Evolutionary conservation across 2,329 filamentous ascomycete genomes (phyloP).

Genomic region (Samsoniella hepiali): DNA sequence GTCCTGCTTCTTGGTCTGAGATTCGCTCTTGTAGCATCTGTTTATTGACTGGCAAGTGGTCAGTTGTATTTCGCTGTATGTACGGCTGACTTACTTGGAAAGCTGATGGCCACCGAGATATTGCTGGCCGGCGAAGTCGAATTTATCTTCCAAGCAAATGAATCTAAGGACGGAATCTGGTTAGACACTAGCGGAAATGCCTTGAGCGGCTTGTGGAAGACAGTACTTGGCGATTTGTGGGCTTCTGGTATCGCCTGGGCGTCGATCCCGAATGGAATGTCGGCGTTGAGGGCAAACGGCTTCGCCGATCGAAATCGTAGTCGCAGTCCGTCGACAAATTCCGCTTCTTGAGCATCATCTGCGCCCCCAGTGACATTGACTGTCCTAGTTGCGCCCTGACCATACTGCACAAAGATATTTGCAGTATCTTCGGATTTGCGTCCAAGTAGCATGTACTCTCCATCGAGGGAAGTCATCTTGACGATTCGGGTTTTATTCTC

Average conservation of each 20-base stretch:
- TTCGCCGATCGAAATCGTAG: constrained; percentile 18
- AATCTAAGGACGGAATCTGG: neutral
- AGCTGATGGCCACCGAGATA: neutral
- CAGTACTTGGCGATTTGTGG: neutral
- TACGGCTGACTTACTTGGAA: neutral
- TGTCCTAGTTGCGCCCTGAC: constrained; percentile 30
- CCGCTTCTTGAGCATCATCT: constrained; percentile 24
- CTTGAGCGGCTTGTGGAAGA: neutral
- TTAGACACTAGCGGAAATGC: neutral
- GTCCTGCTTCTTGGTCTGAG: neutral
- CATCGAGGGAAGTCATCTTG: constrained; percentile 31
- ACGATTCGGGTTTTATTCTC: constrained; percentile 32
- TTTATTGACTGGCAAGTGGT: neutral
- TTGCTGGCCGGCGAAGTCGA: neutral
- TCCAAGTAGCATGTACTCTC: constrained; percentile 32
- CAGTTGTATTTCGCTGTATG: neutral
- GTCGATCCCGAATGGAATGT: constrained; percentile 1
- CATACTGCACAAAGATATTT: constrained; percentile 35
- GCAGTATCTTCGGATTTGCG: constrained; percentile 26
- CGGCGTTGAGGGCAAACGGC: constrained; percentile 12
- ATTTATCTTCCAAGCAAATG: neutral
- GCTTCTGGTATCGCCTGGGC: neutral
- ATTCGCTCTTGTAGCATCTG: neutral
- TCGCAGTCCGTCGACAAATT: constrained; percentile 30
- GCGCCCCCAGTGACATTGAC: constrained; percentile 28